Conservation (phyloP, 805 yeast species). For the Monosporozyma servazzii region DNA sequence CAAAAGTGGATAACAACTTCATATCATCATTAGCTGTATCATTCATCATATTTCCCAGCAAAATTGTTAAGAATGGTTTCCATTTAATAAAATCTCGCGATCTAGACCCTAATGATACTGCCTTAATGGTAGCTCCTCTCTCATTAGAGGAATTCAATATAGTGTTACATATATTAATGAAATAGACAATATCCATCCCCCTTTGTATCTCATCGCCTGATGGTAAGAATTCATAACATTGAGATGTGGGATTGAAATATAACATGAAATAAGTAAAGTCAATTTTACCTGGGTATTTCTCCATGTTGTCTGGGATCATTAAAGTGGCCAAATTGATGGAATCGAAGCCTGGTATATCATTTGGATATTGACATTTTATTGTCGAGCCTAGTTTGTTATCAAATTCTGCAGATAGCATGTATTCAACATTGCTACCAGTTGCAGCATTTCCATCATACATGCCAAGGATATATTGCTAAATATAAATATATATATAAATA, state of each 20-base stretch:
- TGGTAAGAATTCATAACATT: slow-evolving; percentile 21
- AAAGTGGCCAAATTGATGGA: slow-evolving; percentile 37
- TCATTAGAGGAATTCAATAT: slow-evolving; percentile 34
- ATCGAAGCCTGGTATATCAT: slow-evolving; percentile 13
- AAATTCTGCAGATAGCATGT: slow-evolving; percentile 65
- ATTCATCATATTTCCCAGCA: slow-evolving; percentile 24
- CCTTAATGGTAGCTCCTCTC: slow-evolving; percentile 52
- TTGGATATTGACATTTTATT: slow-evolving; percentile 52
- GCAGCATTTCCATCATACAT: background rate
- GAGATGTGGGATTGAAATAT: slow-evolving; percentile 29
- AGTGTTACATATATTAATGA: slow-evolving; percentile 49
- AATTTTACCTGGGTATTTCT: slow-evolving; percentile 39
- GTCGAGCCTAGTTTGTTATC: slow-evolving; percentile 70
- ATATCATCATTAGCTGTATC: background rate
- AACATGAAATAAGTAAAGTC: slow-evolving; percentile 51
- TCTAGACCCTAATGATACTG: slow-evolving; percentile 50
- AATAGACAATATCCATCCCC: slow-evolving; percentile 34
- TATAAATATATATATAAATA: too few relatives aligned
- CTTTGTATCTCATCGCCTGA: background rate
- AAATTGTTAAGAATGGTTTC: slow-evolving; percentile 42
- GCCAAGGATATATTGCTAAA: background rate
- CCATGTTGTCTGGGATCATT: slow-evolving; percentile 55
- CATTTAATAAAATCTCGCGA: slow-evolving; percentile 45
- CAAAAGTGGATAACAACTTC: slow-evolving; percentile 25
- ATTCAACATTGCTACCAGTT: slow-evolving; percentile 35